These are phyloP conservation scores for Endocalyx cinctus DNA, from an alignment of 2,329 filamentous ascomycete species.

Conservation along the genomic window DNA sequence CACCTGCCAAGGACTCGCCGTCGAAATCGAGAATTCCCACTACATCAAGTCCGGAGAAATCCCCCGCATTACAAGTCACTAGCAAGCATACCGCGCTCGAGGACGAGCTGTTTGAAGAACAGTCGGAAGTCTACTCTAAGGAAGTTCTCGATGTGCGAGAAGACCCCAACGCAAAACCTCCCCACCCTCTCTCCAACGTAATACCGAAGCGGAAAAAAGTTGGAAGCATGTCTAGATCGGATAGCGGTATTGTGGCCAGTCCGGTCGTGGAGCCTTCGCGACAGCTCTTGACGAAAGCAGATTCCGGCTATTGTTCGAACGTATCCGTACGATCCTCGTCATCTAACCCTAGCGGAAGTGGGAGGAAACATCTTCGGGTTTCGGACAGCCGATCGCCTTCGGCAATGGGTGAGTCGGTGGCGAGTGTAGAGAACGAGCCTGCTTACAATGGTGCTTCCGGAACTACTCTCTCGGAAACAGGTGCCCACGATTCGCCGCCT, in stretches of 20 bases:
- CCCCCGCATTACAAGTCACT: constrained; percentile 36
- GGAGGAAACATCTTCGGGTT: constrained; percentile 16
- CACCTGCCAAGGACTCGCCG: too few species aligned
- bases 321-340: constrained; percentile 51
- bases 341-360: constrained; percentile 23
- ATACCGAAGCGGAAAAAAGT: constrained; percentile 13
- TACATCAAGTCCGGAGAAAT: constrained; percentile 27
- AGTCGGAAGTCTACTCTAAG: constrained; percentile 20
- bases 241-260: constrained; percentile 47
- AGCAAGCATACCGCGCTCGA: constrained; percentile 46
- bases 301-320: constrained; percentile 60
- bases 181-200: constrained; percentile 15
- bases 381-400: too few species aligned
- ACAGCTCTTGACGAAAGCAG: constrained; percentile 49
- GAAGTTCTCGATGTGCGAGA: constrained; percentile 24
- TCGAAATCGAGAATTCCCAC: too few species aligned
- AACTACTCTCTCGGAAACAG: background rate
- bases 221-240: constrained; percentile 31
- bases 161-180: constrained; percentile 40
- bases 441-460: constrained; percentile 1
- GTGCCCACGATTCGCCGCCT: constrained; percentile 18
- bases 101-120: constrained; percentile 43
- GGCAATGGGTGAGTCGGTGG: too few species aligned
- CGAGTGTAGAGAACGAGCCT: too few species aligned
- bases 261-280: constrained; percentile 37